Conservation (phyloP, 148 eudicot species). For the Diospyros lotus region DNA sequence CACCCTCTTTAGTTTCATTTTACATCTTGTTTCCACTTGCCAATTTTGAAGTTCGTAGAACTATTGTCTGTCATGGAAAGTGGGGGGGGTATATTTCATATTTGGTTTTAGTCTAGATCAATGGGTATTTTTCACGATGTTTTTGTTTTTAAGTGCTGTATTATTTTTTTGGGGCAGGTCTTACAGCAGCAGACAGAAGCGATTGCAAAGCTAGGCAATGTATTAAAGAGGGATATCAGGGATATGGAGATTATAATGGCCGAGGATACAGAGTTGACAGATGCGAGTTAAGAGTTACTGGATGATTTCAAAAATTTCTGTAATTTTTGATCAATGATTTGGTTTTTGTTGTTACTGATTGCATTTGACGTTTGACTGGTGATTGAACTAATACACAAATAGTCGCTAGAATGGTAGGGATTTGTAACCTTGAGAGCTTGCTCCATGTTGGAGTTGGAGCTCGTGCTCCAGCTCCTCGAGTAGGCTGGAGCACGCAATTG, state of each 20-base stretch:
- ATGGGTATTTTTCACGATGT: too few relatives aligned
- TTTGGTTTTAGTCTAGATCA: not conserved
- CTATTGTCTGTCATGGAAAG: not conserved
- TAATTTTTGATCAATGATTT: not conserved
- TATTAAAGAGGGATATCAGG: slow-evolving; percentile 75
- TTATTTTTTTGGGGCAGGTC: slow-evolving; percentile 37
- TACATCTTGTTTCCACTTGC: not conserved
- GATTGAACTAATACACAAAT: too few relatives aligned
- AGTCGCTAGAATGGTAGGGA: too few relatives aligned
- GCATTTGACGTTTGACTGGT: not conserved
- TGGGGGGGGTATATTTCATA: too few relatives aligned
- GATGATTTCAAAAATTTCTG: not conserved
- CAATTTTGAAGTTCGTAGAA: too few relatives aligned
- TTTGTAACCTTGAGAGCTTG: too few relatives aligned
- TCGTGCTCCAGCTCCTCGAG: too few relatives aligned
- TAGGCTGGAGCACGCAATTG: too few relatives aligned
- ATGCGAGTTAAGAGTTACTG: slow-evolving; percentile 20
- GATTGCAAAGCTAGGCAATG: slow-evolving; percentile 80
- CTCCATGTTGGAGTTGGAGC: too few relatives aligned
- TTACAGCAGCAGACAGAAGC: slow-evolving; percentile 92
- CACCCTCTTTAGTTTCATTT: not conserved
- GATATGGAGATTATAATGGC: slow-evolving; percentile 96
- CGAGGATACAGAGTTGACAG: slow-evolving; percentile 70
- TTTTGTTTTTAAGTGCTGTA: not conserved
- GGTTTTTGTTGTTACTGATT: not conserved